A percentile compares a stretch with the other conserved stretches of the same genome.
phyloP scores from a whole-genome alignment of 169 alveolate species.

The Cystoisospora suis region DNA sequence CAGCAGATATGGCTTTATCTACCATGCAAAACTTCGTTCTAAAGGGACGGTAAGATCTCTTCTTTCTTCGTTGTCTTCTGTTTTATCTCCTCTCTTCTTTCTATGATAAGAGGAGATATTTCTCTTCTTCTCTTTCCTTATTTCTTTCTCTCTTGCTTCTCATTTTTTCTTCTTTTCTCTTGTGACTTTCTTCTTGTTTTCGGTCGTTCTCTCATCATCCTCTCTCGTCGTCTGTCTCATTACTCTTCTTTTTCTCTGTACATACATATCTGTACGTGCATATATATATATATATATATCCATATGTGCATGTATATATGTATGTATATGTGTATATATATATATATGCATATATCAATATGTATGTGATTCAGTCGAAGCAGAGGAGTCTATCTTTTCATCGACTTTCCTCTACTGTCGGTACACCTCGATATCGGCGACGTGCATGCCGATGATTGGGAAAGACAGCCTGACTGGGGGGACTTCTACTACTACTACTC shows the following conservation, averaged over 20 bases:
- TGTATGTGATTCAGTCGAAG: background rate
- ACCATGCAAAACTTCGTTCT: conserved; percentile 75
- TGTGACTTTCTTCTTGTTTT: no score
- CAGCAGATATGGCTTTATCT: conserved; percentile 76
- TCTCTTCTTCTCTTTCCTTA: background rate
- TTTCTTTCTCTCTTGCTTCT: background rate
- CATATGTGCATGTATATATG: background rate
- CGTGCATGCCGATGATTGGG: no score
- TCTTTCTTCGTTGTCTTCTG: conserved; percentile 1
- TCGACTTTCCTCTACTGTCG: no score
- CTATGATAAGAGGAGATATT: background rate
- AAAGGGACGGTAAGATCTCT: conserved; percentile 67
- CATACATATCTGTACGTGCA: background rate
- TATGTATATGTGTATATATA: background rate
- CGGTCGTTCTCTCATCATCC: no score
- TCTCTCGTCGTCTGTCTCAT: background rate
- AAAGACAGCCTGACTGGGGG: no score
- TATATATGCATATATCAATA: background rate
- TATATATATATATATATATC: background rate
- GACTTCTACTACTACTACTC: no score
- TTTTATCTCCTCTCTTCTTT: background rate
- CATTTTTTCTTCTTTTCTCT: background rate
- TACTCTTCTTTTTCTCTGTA: background rate
- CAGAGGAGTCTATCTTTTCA: background rate
- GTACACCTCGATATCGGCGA: no score